Percentiles rank a stretch among this genome's conserved stretches.
Conservation (phyloP, 768 basidiomycete genomes). For the Auricularia cornea region DNA sequence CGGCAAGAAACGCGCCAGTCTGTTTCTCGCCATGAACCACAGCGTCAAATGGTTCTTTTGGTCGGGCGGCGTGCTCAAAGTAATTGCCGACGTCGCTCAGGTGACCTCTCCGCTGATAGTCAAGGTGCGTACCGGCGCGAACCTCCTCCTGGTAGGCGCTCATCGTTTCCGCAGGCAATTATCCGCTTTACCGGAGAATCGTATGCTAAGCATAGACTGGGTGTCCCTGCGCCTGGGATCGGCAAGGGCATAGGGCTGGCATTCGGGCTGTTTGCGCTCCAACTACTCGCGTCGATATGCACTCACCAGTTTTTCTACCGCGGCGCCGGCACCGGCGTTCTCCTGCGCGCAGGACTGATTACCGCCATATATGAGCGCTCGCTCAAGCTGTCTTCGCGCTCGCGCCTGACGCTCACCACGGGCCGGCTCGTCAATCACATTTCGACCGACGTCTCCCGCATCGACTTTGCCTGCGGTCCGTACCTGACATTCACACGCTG, state of each 20-base stretch:
- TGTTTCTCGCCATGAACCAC: slow-evolving; percentile 65
- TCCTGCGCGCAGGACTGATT: slow-evolving; percentile 77
- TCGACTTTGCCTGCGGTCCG: slow-evolving; percentile 72
- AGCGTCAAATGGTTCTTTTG: slow-evolving; percentile 74
- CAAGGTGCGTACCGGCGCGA: slow-evolving; percentile 43
- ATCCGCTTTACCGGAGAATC: slow-evolving; percentile 63
- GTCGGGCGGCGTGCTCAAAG: slow-evolving; percentile 51
- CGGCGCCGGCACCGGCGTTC: slow-evolving; percentile 62
- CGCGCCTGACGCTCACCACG: slow-evolving; percentile 72
- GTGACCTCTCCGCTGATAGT: slow-evolving; percentile 70
- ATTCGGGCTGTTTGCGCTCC: slow-evolving; percentile 60
- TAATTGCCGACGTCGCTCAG: slow-evolving; percentile 63
- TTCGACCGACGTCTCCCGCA: slow-evolving; percentile 82
- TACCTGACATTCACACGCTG: slow-evolving; percentile 11
- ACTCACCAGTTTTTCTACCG: slow-evolving; percentile 83
- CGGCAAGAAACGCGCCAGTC: slow-evolving; percentile 56
- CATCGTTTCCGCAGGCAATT: slow-evolving; percentile 38
- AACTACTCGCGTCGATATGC: slow-evolving; percentile 56
- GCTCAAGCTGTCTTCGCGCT: slow-evolving; percentile 65
- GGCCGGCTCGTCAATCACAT: slow-evolving; percentile 92
- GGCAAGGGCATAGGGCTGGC: slow-evolving; percentile 67
- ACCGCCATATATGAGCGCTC: slow-evolving; percentile 77
- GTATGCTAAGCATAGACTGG: slow-evolving; percentile 33
- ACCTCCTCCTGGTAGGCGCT: background rate
- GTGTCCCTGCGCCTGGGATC: slow-evolving; percentile 28